Evolutionary conservation across 208 protist genomes (phyloP).

Genomic region (Strigomonas oncopelti): DNA sequence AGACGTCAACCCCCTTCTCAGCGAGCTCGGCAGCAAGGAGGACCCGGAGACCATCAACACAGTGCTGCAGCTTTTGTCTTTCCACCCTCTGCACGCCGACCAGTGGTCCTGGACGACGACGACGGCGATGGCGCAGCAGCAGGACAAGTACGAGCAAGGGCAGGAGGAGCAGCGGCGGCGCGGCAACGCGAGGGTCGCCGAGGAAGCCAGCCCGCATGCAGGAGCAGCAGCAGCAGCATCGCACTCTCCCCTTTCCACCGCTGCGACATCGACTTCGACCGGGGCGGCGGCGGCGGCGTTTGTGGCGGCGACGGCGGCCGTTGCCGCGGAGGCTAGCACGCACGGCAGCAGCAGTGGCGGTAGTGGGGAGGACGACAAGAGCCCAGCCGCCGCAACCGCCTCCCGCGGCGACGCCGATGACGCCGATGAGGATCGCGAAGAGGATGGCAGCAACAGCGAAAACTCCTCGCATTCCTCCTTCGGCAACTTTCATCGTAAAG

Average conservation of each 20-base stretch:
- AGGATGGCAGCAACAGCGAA: background rate
- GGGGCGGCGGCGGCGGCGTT: too few relatives aligned
- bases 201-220: background rate
- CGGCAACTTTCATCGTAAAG: background rate
- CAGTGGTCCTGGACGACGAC: constrained; percentile 12
- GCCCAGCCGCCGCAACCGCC: too few relatives aligned
- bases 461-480: background rate
- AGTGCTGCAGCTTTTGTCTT: background rate
- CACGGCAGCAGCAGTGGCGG: background rate
- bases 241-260: too few relatives aligned
- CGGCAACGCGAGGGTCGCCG: too few relatives aligned
- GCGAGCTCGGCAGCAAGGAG: background rate
- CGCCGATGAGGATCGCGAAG: too few relatives aligned
- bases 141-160: background rate
- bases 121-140: constrained; percentile 1
- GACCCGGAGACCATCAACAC: background rate
- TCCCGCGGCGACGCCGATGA: too few relatives aligned
- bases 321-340: too few relatives aligned
- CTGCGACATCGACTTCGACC: too few relatives aligned
- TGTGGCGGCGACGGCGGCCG: too few relatives aligned
- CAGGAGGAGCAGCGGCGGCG: constrained; percentile 1
- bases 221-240: background rate
- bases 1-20: background rate
- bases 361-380: background rate
- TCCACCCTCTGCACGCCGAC: constrained; percentile 3